Conservation (phyloP, 768 basidiomycete species). For the Lactarius sanguifluus region DNA sequence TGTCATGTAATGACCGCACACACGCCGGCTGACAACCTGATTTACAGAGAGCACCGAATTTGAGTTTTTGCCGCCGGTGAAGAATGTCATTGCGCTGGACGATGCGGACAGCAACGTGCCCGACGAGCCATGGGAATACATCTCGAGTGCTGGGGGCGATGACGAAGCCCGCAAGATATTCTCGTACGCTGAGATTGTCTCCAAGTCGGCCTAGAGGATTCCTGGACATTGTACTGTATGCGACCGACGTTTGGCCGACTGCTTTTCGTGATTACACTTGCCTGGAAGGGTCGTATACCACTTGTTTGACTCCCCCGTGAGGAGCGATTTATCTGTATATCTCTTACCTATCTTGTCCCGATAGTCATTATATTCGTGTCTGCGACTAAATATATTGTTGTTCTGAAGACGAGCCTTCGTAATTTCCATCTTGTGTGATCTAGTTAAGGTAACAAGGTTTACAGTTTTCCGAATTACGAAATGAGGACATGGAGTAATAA, state of each 20-base stretch:
- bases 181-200: constrained; percentile 46
- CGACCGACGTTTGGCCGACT: constrained; percentile 20
- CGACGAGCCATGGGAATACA: constrained; percentile 62
- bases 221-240: constrained; percentile 7
- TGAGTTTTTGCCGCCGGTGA: constrained; percentile 54
- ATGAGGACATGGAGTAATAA: neutral
- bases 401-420: neutral
- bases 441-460: constrained; percentile 4
- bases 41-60: constrained; percentile 48
- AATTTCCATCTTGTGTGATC: neutral
- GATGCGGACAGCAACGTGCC: constrained; percentile 44
- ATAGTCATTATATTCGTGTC: constrained; percentile 17
- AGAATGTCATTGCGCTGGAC: constrained; percentile 58
- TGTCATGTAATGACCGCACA: neutral
- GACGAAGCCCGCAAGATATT: constrained; percentile 34
- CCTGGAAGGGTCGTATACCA: constrained; percentile 19
- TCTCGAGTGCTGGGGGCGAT: constrained; percentile 44
- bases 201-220: constrained; percentile 29
- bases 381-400: neutral
- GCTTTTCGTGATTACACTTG: constrained; percentile 7
- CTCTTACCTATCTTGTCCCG: constrained; percentile 16
- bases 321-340: constrained; percentile 17
- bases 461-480: neutral
- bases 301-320: constrained; percentile 8
- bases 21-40: neutral